Conservation (phyloP, 2,329 filamentous ascomycete species). For the Pestalotiopsis sp. region DNA sequence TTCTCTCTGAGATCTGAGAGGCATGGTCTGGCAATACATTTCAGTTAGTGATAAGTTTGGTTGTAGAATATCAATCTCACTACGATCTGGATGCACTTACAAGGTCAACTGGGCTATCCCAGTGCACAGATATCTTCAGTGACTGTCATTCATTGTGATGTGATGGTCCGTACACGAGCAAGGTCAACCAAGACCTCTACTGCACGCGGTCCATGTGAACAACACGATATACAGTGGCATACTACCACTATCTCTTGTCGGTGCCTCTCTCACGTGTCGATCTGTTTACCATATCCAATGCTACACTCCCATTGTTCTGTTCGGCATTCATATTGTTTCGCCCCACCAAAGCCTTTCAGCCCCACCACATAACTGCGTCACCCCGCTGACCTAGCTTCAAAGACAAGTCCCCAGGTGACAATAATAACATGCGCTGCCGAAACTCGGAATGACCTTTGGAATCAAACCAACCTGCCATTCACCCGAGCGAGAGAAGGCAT, state of each 20-base stretch:
- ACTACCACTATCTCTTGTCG: not conserved
- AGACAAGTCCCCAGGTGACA: constrained; percentile 9
- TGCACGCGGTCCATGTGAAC: not conserved
- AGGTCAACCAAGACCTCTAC: not conserved
- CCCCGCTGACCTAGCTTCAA: constrained; percentile 1
- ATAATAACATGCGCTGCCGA: not conserved
- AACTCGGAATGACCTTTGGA: not conserved
- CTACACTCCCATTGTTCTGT: not conserved
- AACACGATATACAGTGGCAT: not conserved
- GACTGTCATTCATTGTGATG: not conserved
- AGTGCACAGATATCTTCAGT: not conserved
- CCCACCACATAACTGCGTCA: not conserved
- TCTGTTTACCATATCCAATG: not conserved
- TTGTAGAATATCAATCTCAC: constrained; percentile 6
- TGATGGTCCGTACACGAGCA: not conserved
- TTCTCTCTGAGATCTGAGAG: not conserved
- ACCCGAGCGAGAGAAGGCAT: not conserved
- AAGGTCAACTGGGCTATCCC: not conserved
- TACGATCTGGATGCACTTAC: constrained; percentile 1
- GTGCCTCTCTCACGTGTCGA: not conserved
- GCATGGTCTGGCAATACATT: not conserved
- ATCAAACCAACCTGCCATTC: not conserved
- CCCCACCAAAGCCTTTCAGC: not conserved
- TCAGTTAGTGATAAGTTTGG: not conserved
- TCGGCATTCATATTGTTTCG: not conserved